Conservation (phyloP, 129 eudicot genomes). For the Pulicaria dysenterica region DNA sequence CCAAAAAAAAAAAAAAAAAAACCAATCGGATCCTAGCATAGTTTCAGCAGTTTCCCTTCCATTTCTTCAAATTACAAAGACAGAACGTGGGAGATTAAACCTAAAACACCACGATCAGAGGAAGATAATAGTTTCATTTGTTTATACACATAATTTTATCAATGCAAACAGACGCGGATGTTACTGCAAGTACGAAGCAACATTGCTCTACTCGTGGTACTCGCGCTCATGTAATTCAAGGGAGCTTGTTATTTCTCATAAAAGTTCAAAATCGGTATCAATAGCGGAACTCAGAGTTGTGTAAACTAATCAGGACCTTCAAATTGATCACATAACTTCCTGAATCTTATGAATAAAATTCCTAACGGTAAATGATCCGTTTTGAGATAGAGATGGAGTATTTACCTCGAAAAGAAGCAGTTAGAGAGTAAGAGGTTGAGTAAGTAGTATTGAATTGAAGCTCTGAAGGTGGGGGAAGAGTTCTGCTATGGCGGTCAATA, state of each 20-base stretch:
- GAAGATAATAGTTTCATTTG: no score
- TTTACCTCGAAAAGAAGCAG: constrained; percentile 20
- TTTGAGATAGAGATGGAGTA: not conserved
- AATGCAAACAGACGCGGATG: no score
- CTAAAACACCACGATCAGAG: no score
- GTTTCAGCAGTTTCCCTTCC: no score
- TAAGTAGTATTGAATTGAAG: constrained; percentile 12
- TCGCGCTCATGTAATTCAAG: no score
- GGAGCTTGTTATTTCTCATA: not conserved
- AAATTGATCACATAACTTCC: constrained; percentile 7
- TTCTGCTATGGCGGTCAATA: constrained; percentile 11
- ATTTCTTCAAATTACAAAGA: no score
- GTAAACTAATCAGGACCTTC: not conserved
- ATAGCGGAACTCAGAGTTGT: not conserved
- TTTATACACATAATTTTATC: no score
- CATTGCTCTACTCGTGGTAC: no score
- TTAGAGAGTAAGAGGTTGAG: not conserved
- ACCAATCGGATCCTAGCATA: not conserved
- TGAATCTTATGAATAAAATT: constrained; percentile 15
- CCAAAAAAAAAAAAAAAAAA: no score
- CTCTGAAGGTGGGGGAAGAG: not conserved
- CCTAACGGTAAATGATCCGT: not conserved
- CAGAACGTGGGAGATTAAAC: no score
- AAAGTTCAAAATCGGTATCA: not conserved
- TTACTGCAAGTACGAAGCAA: no score